Evolutionary conservation across 257 asterid genomes (phyloP).

Genomic region (Salvia rosmarinus): DNA sequence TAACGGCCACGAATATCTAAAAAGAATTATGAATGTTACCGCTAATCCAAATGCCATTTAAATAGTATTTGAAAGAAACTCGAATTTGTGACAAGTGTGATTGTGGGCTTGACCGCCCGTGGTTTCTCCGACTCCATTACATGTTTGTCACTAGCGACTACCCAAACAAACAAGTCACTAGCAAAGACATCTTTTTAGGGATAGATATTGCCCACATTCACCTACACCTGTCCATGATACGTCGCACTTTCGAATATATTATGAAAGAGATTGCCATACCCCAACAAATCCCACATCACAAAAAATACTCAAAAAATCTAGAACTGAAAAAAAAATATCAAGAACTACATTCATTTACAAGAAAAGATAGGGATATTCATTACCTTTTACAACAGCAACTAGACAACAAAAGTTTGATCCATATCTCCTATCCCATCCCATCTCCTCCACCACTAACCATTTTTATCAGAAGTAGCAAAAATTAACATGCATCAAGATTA

Average conservation of each 20-base stretch:
- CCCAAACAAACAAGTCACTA: conserved; percentile 27
- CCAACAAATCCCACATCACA: conserved; percentile 23
- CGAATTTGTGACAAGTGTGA: too few relatives aligned
- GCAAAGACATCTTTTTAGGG: conserved; percentile 35
- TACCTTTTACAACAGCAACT: conserved; percentile 44
- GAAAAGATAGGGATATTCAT: conserved; percentile 44
- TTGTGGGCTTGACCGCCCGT: conserved; percentile 29
- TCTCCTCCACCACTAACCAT: conserved; percentile 23
- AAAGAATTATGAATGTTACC: too few relatives aligned
- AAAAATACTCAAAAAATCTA: not conserved
- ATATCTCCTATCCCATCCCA: conserved; percentile 38
- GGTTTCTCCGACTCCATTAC: conserved; percentile 31
- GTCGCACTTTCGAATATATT: conserved; percentile 31
- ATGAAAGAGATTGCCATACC: conserved; percentile 27
- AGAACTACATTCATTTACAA: conserved; percentile 57
- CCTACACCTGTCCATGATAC: conserved; percentile 25
- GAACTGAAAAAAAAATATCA: not conserved
- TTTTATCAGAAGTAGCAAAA: not conserved
- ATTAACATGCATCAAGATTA: not conserved
- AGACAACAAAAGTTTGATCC: conserved; percentile 49
- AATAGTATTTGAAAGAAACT: too few relatives aligned
- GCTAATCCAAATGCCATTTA: too few relatives aligned
- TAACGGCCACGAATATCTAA: not conserved
- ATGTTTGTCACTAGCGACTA: conserved; percentile 10
- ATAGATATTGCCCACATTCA: conserved; percentile 16